phyloP scores from a whole-genome alignment of 2,329 filamentous ascomycete species.

The Hypomyces rosellus region DNA sequence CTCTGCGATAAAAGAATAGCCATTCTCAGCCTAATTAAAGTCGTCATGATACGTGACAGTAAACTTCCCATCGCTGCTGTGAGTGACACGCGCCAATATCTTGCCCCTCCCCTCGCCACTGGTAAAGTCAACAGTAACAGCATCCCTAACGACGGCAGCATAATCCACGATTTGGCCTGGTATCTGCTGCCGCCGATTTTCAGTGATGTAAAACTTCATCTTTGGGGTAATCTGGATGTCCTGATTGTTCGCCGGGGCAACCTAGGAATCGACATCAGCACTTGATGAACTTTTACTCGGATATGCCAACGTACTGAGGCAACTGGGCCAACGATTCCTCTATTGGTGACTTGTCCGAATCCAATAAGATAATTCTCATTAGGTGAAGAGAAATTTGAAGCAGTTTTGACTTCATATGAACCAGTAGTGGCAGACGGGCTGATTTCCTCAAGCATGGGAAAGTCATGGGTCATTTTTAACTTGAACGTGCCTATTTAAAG shows the following conservation, averaged over 20 bases:
- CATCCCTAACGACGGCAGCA: background rate
- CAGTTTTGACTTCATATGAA: conserved; percentile 5
- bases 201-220: conserved; percentile 5
- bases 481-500: conserved; percentile 4
- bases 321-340: conserved; percentile 8
- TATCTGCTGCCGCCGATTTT: conserved; percentile 6
- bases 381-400: background rate
- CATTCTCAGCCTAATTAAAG: too few species aligned
- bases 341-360: conserved; percentile 6
- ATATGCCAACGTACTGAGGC: background rate
- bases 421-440: background rate
- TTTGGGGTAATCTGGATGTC: conserved; percentile 5
- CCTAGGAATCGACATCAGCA: background rate
- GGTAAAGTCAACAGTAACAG: conserved; percentile 5
- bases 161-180: conserved; percentile 6
- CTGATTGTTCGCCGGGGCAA: conserved; percentile 3
- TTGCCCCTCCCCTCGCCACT: background rate
- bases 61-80: too few species aligned
- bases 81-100: too few species aligned
- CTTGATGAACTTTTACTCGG: background rate
- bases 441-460: conserved; percentile 1
- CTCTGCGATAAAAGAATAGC: too few species aligned
- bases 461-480: background rate
- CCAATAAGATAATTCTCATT: conserved; percentile 8
- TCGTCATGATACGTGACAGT: too few species aligned